phyloP scores from a whole-genome alignment of 1,284 basidiomycete genomes.

The Stygiomarasmius scandens region DNA sequence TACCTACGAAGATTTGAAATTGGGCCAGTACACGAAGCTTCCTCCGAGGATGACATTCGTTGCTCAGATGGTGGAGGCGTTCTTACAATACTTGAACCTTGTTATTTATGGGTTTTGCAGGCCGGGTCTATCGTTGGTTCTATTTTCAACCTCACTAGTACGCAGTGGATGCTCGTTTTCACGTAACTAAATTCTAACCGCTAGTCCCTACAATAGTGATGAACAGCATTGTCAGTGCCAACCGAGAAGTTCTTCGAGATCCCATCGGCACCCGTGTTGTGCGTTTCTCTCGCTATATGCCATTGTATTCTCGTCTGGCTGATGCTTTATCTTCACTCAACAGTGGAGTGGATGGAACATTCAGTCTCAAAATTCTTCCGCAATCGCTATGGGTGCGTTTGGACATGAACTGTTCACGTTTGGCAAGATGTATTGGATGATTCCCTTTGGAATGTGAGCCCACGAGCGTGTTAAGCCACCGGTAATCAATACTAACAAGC shows the following conservation, averaged over 20 bases:
- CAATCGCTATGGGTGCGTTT: conserved; percentile 57
- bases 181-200: not conserved
- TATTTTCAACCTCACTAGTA: conserved; percentile 53
- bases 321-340: not conserved
- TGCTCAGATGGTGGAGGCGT: conserved; percentile 43
- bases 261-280: conserved; percentile 51
- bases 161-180: not conserved
- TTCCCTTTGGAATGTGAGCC: conserved; percentile 44
- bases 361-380: conserved; percentile 56
- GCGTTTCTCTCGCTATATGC: conserved; percentile 13
- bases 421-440: conserved; percentile 52
- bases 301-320: not conserved
- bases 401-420: conserved; percentile 48
- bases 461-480: not conserved
- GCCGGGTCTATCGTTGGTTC: conserved; percentile 37
- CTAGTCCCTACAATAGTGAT: too few relatives aligned
- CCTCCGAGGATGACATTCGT: conserved; percentile 50
- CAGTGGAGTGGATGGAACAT: conserved; percentile 57
- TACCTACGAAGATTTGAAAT: conserved; percentile 35
- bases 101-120: conserved; percentile 9
- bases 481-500: not conserved
- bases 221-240: conserved; percentile 49
- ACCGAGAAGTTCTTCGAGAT: conserved; percentile 49
- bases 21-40: conserved; percentile 56
- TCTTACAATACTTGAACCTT: too few relatives aligned